phyloP scores from a whole-genome alignment of 306 rosid species.

The Betula pendula region DNA sequence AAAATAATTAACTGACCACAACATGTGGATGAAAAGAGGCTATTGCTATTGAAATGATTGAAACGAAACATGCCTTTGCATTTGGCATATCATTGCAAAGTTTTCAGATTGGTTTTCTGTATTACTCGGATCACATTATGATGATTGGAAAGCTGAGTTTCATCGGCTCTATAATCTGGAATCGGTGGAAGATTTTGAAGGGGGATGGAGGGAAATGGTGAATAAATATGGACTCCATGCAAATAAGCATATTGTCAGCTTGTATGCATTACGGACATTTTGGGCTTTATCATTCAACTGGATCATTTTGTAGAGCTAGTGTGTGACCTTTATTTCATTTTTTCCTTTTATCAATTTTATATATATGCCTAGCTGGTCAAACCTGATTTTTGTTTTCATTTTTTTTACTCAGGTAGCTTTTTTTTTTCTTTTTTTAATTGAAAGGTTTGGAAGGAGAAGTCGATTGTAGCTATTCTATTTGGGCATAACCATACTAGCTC shows the following conservation, averaged over 20 bases:
- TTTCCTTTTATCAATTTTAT: slow-evolving; percentile 17
- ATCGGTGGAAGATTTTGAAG: slow-evolving; percentile 65
- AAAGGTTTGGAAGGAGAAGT: too few species aligned
- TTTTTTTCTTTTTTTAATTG: too few species aligned
- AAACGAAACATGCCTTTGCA: slow-evolving; percentile 73
- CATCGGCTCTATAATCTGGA: slow-evolving; percentile 72
- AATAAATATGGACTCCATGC: slow-evolving; percentile 61
- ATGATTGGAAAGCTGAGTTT: slow-evolving; percentile 81
- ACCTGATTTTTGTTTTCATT: not conserved
- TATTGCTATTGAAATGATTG: slow-evolving; percentile 67
- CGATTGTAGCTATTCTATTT: too few species aligned
- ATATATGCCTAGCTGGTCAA: slow-evolving; percentile 12
- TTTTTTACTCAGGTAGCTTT: too few species aligned
- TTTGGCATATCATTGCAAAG: slow-evolving; percentile 76
- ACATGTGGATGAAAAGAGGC: slow-evolving; percentile 92
- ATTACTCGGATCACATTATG: slow-evolving; percentile 69
- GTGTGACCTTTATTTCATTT: slow-evolving; percentile 31
- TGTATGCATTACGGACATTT: slow-evolving; percentile 63
- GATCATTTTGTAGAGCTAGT: slow-evolving; percentile 66
- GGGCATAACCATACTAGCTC: too few species aligned
- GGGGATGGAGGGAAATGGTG: slow-evolving; percentile 78
- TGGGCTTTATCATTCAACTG: slow-evolving; percentile 82
- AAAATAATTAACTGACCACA: slow-evolving; percentile 74
- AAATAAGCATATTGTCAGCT: slow-evolving; percentile 74
- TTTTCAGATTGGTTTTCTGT: slow-evolving; percentile 86